Evolutionary conservation across 2,329 filamentous ascomycete species (phyloP), one percentile per base, ranked within the genome.

Genomic region (Claviceps sp.): DNA sequence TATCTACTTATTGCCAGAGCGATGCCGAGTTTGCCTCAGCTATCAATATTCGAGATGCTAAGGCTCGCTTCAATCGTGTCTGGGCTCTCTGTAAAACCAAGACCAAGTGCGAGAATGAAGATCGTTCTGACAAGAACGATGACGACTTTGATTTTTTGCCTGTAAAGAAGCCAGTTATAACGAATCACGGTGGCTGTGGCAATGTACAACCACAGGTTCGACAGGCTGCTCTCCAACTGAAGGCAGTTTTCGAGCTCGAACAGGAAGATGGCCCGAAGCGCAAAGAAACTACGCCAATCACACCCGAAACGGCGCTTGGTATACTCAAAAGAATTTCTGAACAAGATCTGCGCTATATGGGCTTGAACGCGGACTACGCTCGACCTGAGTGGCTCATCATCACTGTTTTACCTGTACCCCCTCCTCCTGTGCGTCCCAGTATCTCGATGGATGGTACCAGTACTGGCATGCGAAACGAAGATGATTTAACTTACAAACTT

Each of bases 401-500:
- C 55, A 95, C 89, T 0, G 90, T 97, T 48, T 77, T 99, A 46
- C 90, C 93, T 5, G 94, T 98, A 0, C 93, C 93, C 1, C 93
- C 93, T 2, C 93, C 93, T 47, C 90, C 93, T 3, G 94, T 99
- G 39, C 86, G 93, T 51, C 93, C 93, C 5, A 96, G 89, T 76
- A 95, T 98, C 60, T 94, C 91, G 22, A 91, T 97, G 73, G 94
- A 97, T 63, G 90, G 93, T 50, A 95, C 88, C 44, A 86, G 88
- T 50, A 87, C 88, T 58, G 93, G 93, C 56, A 83, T 91, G 75
- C 86, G 93, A 56, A 93, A 93, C 65, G 93, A 99, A 71, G 93
- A 99, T 67, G 94, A 99, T 76, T 79, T 99, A 78, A 99, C 93
- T 0, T 98, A 96, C 79, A 99, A 99, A 72, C 76, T 99, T 36